These are phyloP conservation scores for Thraustochytrium striatum DNA, from an alignment of 352 stramenopile species.

Conservation along the genomic window DNA sequence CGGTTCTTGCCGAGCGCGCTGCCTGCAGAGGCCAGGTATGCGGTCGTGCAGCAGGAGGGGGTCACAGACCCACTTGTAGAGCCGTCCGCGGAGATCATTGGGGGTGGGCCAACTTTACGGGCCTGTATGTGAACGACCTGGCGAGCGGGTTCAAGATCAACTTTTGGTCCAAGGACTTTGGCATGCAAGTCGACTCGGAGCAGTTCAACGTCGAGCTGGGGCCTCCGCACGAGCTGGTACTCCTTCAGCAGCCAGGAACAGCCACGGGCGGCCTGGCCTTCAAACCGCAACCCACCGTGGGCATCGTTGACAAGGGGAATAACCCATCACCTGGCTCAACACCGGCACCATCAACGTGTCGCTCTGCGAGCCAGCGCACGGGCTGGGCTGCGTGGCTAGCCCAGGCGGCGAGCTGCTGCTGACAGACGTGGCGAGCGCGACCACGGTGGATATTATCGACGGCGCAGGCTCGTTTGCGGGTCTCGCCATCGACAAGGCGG, in stretches of 20 bases:
- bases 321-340: conserved; percentile 15
- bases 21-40: conserved; percentile 24
- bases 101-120: conserved; percentile 69
- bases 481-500: conserved; percentile 39
- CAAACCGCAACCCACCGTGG: conserved; percentile 66
- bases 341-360: conserved; percentile 27
- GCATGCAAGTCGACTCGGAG: conserved; percentile 66
- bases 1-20: neutral
- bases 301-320: conserved; percentile 64
- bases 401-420: neutral
- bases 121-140: conserved; percentile 66
- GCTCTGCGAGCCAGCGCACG: neutral
- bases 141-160: conserved; percentile 66
- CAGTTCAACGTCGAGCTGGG: conserved; percentile 69
- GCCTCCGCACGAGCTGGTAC: conserved; percentile 61
- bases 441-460: neutral
- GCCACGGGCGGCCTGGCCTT: conserved; percentile 71
- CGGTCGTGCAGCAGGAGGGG: conserved; percentile 35
- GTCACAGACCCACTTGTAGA: neutral
- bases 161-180: conserved; percentile 65
- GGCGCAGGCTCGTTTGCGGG: conserved; percentile 17
- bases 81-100: conserved; percentile 58
- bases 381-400: neutral
- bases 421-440: neutral
- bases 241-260: conserved; percentile 69